Percentiles rank a stretch among this genome's conserved stretches.
These are phyloP conservation scores for Ciborinia camelliae DNA, from an alignment of 2,329 filamentous ascomycete species.

Conservation along the genomic window DNA sequence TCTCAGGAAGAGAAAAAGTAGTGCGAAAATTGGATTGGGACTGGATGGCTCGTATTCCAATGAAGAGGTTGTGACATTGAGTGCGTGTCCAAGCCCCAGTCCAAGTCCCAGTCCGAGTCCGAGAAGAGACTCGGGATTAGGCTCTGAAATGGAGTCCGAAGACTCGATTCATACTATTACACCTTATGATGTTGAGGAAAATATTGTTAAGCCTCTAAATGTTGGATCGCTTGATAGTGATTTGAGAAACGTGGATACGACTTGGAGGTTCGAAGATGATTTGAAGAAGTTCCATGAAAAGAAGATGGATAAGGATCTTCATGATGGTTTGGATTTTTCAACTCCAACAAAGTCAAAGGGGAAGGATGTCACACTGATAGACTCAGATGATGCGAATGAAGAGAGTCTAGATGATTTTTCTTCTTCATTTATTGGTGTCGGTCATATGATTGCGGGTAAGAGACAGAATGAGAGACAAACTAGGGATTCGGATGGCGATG, in stretches of 20 bases:
- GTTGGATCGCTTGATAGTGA: neutral
- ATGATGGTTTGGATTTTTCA: neutral
- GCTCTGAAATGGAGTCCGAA: neutral
- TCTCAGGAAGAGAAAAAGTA: neutral
- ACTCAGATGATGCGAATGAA: neutral
- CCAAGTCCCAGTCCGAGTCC: neutral
- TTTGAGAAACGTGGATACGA: neutral
- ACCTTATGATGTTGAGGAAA: slow-evolving; percentile 1
- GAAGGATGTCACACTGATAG: neutral
- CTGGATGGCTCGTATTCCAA: neutral
- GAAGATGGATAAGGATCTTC: neutral
- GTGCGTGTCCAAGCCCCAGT: too few species aligned
- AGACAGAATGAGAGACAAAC: neutral
- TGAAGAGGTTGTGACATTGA: neutral
- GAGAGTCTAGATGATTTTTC: neutral
- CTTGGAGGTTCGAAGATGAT: neutral
- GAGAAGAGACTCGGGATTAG: neutral
- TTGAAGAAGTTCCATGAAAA: neutral
- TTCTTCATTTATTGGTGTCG: neutral
- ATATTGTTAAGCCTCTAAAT: neutral
- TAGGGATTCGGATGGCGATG: neutral
- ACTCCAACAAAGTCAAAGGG: neutral
- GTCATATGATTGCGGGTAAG: neutral
- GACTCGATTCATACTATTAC: neutral
- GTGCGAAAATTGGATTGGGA: neutral